Evolutionary conservation across 192 early-diverging fungal genomes (phyloP), one percentile per base, ranked within the genome.

Genomic region (Backusella mclennaniae): DNA sequence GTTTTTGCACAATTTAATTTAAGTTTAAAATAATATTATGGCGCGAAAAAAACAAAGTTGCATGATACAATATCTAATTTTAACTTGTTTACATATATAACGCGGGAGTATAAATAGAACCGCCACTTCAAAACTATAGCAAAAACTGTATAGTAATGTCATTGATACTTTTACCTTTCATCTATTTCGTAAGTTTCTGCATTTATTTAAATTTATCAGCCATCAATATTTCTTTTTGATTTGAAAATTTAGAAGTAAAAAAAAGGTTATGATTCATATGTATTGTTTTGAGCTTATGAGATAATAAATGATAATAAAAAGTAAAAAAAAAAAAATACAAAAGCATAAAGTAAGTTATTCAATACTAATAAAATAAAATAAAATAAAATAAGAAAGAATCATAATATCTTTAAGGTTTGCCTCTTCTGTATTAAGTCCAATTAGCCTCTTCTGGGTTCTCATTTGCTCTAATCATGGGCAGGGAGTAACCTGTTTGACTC

Each of bases 381-480:
- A 63, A 63, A 59, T 29, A 56, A 53, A 53, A 53, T 19, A 53
- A 63, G 12, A 63, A 63, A 63, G 56, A 63, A 63, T 29, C 56
- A 63, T 63, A 63, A 63, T 63, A 63, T 63, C 56, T 26, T 63
- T 29, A 29, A 63, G 26, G 12, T 26, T 63, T 63, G 56, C 26
- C 56, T 26, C 23, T 63, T 63, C 23, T 63, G 26, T 14, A 63
- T 69, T 71, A 71, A 49, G 70, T 15, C 70, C 70, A 71, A 5
- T 71, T 38, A 49, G 70, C 14, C 8, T 71, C 70, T 17, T 71
- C 70, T 31, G 44, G 39, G 23, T 75, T 66, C 26, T 75, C 63
- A 31, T 44, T 75, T 17, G 74, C 52, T 39, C 74, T 36, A 12
- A 75, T 75, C 74, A 75, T 75, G 12, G 76, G 76, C n/a, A 71